A percentile compares a stretch with the other conserved stretches of the same genome.
phyloP scores from a whole-genome alignment of 2,329 filamentous ascomycete genomes.

The Penicillium sp. region DNA sequence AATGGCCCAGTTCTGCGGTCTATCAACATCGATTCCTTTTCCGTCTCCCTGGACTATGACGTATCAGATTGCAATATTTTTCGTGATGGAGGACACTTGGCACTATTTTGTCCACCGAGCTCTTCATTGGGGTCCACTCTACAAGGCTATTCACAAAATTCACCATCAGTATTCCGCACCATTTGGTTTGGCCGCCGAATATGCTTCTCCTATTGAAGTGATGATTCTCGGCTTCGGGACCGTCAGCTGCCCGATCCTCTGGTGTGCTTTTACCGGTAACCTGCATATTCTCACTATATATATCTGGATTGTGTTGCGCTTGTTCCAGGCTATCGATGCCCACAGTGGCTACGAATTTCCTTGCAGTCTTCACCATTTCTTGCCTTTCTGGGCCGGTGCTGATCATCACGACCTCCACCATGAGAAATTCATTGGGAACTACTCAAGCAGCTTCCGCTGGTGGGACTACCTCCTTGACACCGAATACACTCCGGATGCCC shows the following conservation, averaged over 20 bases:
- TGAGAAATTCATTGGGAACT: constrained; percentile 98
- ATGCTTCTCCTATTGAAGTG: constrained; percentile 95
- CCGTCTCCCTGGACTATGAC: constrained; percentile 82
- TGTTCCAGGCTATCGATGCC: constrained; percentile 97
- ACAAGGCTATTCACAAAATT: constrained; percentile 97
- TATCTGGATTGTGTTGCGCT: constrained; percentile 85
- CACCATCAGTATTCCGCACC: constrained; percentile 98
- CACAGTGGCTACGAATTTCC: constrained; percentile 99
- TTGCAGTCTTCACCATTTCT: constrained; percentile 91
- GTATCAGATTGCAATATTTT: constrained; percentile 89
- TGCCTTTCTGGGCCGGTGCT: constrained; percentile 97
- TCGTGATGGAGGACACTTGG: constrained; percentile 94
- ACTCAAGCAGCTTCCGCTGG: constrained; percentile 97
- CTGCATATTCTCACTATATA: constrained; percentile 98
- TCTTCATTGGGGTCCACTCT: constrained; percentile 91
- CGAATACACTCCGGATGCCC: constrained; percentile 84
- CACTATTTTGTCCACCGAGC: constrained; percentile 96
- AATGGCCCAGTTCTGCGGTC: constrained; percentile 86
- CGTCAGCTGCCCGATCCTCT: constrained; percentile 78
- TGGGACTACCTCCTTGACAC: constrained; percentile 96
- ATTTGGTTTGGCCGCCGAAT: constrained; percentile 94
- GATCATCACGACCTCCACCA: constrained; percentile 97
- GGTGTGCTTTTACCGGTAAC: constrained; percentile 79
- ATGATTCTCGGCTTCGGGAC: constrained; percentile 90
- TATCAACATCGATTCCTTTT: constrained; percentile 87